These are phyloP conservation scores for Senecio squalidus DNA, from an alignment of 140 eudicot genomes.

Conservation along the genomic window DNA sequence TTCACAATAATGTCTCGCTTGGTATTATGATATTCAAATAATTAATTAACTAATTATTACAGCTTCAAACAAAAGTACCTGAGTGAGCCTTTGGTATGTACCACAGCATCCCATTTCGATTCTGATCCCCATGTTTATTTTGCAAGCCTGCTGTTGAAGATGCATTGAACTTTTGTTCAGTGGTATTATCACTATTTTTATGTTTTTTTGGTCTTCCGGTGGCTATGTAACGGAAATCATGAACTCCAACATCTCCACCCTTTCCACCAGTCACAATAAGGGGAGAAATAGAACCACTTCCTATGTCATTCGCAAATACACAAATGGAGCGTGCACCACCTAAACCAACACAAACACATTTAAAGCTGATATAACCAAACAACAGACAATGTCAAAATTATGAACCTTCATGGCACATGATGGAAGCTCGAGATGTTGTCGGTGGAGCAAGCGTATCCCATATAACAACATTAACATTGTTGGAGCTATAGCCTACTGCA, in stretches of 20 bases:
- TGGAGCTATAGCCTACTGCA: conserved; percentile 86
- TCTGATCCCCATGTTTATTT: conserved; percentile 87
- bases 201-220: conserved; percentile 82
- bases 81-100: conserved; percentile 77
- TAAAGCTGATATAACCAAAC: not conserved
- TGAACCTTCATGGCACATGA: conserved; percentile 99
- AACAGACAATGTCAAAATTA: not conserved
- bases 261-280: conserved; percentile 97
- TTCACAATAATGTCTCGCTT: no score
- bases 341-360: conserved; percentile 15
- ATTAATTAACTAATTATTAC: no score
- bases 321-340: conserved; percentile 93
- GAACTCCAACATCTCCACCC: conserved; percentile 95
- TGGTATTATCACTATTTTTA: conserved; percentile 41
- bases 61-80: conserved; percentile 64
- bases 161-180: conserved; percentile 48
- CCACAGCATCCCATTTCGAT: conserved; percentile 97
- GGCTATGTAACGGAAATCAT: conserved; percentile 96
- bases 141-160: conserved; percentile 61
- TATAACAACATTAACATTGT: conserved; percentile 80
- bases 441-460: conserved; percentile 99
- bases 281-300: conserved; percentile 94
- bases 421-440: conserved; percentile 87
- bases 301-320: conserved; percentile 77
- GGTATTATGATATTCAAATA: no score